Conservation (phyloP, 2,329 filamentous ascomycete species). For the Podosphaera fusca region DNA sequence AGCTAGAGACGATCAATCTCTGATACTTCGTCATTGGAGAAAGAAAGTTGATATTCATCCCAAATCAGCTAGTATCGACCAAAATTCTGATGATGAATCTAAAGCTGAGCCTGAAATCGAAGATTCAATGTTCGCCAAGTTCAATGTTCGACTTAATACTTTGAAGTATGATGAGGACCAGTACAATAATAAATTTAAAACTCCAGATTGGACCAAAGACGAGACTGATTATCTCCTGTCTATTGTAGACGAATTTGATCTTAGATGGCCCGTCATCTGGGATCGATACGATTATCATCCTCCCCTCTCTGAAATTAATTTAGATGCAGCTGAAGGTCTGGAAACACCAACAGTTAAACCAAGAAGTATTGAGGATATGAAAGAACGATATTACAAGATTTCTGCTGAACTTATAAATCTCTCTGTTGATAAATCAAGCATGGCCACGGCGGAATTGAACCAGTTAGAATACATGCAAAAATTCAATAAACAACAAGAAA, state of each 20-base stretch:
- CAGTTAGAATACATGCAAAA: slow-evolving; percentile 68
- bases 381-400: slow-evolving; percentile 73
- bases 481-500: slow-evolving; percentile 64
- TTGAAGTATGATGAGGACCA: slow-evolving; percentile 72
- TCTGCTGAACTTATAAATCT: slow-evolving; percentile 62
- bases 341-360: slow-evolving; percentile 25
- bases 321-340: slow-evolving; percentile 23
- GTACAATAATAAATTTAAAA: slow-evolving; percentile 53
- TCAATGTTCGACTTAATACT: slow-evolving; percentile 58
- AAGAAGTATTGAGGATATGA: slow-evolving; percentile 72
- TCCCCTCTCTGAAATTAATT: slow-evolving; percentile 21
- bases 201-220: slow-evolving; percentile 64
- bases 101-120: slow-evolving; percentile 21
- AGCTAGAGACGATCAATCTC: slow-evolving; percentile 40
- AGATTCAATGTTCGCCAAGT: slow-evolving; percentile 57
- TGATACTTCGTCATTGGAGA: slow-evolving; percentile 64
- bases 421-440: slow-evolving; percentile 58
- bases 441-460: slow-evolving; percentile 67
- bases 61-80: slow-evolving; percentile 17
- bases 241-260: slow-evolving; percentile 52
- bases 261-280: slow-evolving; percentile 78
- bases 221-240: slow-evolving; percentile 83
- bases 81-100: slow-evolving; percentile 15
- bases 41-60: slow-evolving; percentile 30
- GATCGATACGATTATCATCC: slow-evolving; percentile 68